Conservation (phyloP, 2,329 filamentous ascomycete genomes). For the Akanthomyces muscarius region DNA sequence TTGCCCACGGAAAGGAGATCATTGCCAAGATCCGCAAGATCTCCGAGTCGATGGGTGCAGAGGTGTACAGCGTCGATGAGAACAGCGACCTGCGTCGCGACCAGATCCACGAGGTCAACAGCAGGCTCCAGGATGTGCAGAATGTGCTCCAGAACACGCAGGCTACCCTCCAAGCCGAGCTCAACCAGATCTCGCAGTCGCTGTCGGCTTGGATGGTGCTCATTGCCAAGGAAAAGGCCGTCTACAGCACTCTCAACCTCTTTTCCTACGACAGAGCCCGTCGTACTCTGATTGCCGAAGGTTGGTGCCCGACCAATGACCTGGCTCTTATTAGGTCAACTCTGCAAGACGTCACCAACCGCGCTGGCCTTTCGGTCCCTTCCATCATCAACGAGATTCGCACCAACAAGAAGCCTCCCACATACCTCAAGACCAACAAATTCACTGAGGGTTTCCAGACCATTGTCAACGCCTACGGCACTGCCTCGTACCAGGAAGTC, state of each 20-base stretch:
- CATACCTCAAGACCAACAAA: slow-evolving; percentile 96
- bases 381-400: slow-evolving; percentile 98
- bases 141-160: slow-evolving; percentile 95
- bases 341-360: slow-evolving; percentile 92
- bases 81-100: slow-evolving; percentile 93
- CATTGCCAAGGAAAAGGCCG: slow-evolving; percentile 96
- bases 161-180: slow-evolving; percentile 85
- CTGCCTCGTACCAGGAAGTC: slow-evolving; percentile 93
- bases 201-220: slow-evolving; percentile 97
- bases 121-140: slow-evolving; percentile 80
- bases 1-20: slow-evolving; percentile 97
- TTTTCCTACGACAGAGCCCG: slow-evolving; percentile 96
- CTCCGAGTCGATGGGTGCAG: slow-evolving; percentile 92
- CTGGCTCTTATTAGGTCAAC: slow-evolving; percentile 86
- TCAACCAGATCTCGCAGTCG: slow-evolving; percentile 88
- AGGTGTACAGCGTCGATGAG: slow-evolving; percentile 95
- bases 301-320: slow-evolving; percentile 93
- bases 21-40: slow-evolving; percentile 99
- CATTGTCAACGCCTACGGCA: slow-evolving; percentile 97
- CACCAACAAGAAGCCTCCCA: slow-evolving; percentile 95
- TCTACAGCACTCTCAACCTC: slow-evolving; percentile 90
- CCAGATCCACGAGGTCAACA: slow-evolving; percentile 97
- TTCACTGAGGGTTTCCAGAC: slow-evolving; percentile 98
- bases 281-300: slow-evolving; percentile 95
- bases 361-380: slow-evolving; percentile 91